These are phyloP conservation scores for Saksenaea oblongispora DNA, from an alignment of 371 early-diverging fungal genomes.

Conservation along the genomic window DNA sequence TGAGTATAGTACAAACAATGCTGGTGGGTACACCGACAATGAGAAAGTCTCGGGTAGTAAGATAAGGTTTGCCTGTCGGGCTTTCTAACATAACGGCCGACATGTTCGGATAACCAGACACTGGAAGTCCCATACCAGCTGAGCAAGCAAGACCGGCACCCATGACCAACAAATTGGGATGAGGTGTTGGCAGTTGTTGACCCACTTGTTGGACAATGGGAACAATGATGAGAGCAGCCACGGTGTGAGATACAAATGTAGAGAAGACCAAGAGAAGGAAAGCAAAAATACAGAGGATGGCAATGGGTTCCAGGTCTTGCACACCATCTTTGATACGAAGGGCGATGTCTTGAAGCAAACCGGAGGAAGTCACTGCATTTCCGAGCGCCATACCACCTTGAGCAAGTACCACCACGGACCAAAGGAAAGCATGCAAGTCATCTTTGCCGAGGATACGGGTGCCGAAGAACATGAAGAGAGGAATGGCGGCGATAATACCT, in stretches of 20 bases:
- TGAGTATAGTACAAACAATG: slow-evolving; percentile 65
- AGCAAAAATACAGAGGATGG: slow-evolving; percentile 67
- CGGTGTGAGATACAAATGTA: slow-evolving; percentile 96
- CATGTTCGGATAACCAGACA: slow-evolving; percentile 97
- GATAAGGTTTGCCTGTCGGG: slow-evolving; percentile 84
- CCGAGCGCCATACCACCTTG: slow-evolving; percentile 95
- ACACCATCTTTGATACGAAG: slow-evolving; percentile 66
- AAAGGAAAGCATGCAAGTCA: slow-evolving; percentile 90
- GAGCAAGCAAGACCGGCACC: slow-evolving; percentile 52
- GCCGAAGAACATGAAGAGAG: slow-evolving; percentile 86
- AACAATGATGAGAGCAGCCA: slow-evolving; percentile 83
- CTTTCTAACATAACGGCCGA: slow-evolving; percentile 94
- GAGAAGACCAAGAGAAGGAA: slow-evolving; percentile 75
- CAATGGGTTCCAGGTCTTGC: slow-evolving; percentile 60
- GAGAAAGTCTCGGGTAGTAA: slow-evolving; percentile 83
- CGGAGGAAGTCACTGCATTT: slow-evolving; percentile 86
- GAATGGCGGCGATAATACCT: slow-evolving; percentile 89
- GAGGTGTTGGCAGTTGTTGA: slow-evolving; percentile 69
- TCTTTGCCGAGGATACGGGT: slow-evolving; percentile 91
- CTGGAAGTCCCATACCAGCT: slow-evolving; percentile 72
- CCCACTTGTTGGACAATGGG: slow-evolving; percentile 84
- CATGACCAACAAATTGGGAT: slow-evolving; percentile 91
- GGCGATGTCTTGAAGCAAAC: slow-evolving; percentile 81
- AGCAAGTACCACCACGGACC: slow-evolving; percentile 94
- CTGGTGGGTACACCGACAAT: slow-evolving; percentile 81